Percentiles rank a stretch among this genome's conserved stretches.
These are phyloP conservation scores for Acacia pycnantha DNA, from an alignment of 331 rosid species.

Conservation along the genomic window DNA sequence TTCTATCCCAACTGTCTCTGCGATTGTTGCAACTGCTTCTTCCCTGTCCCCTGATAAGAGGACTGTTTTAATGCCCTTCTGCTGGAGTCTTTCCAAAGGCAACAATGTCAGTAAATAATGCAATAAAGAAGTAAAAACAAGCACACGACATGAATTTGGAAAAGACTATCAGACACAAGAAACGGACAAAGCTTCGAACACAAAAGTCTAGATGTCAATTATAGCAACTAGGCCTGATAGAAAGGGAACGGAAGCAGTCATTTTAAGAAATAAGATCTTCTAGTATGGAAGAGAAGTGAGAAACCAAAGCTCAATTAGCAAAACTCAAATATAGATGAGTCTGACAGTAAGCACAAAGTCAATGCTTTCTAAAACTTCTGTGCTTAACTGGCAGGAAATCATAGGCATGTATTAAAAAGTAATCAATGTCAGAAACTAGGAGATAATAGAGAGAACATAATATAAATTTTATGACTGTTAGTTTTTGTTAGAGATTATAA, in stretches of 20 bases:
- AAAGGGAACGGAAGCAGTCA: background rate
- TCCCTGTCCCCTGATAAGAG: conserved; percentile 99
- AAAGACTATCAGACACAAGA: conserved; percentile 18
- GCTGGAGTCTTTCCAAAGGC: conserved; percentile 69
- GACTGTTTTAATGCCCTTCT: conserved; percentile 80
- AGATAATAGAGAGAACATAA: conserved; percentile 3
- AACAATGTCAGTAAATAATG: conserved; percentile 40
- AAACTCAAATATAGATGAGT: conserved; percentile 5
- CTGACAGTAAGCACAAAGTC: background rate
- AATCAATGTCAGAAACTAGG: background rate
- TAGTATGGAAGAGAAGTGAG: conserved; percentile 20
- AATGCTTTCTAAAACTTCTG: conserved; percentile 9
- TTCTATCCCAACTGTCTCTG: conserved; percentile 77
- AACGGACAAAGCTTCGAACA: background rate
- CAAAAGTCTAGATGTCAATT: background rate
- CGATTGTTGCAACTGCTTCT: conserved; percentile 95
- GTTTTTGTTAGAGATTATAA: background rate
- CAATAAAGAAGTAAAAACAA: conserved; percentile 15
- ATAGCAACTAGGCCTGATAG: background rate
- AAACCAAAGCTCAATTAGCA: background rate
- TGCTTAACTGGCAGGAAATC: background rate
- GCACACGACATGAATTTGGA: conserved; percentile 16
- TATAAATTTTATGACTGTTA: background rate
- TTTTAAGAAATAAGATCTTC: background rate
- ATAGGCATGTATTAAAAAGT: background rate